Evolutionary conservation across 441 rosid species (phyloP), one percentile per base, ranked within the genome.

Genomic region (Raphanus hybrid): DNA sequence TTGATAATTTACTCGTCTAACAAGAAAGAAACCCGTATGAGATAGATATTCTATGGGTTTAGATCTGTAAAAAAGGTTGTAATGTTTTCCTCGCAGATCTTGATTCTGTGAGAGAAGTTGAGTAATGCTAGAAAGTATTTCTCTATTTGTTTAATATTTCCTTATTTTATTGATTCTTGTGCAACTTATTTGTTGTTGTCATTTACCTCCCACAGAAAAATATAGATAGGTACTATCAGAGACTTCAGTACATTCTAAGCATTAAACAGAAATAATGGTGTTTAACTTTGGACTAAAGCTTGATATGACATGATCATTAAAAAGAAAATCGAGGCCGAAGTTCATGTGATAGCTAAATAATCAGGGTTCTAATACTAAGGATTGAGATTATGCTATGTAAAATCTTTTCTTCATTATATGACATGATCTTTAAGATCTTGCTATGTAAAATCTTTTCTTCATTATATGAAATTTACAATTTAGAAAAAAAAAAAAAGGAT

Each of bases 11-110:
- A 79, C 82, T 74, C 66, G 78, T 83, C 83, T 86, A 85, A 84
- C 79, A 27, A 16, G 64, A 64, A 27, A 16, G 64, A 64, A 69
- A 85, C 84, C 87, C 72, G 18, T 78, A 81, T 34, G 64, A 75
- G 34, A 60, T 79, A 58, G 27, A 72, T 20, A 69, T 43, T 54
- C 75, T 78, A 64, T 75, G 90, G 85, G 84, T 62, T 82, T 58
- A 64, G 73, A 59, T 75, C 29, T 75, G 75, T 75, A 70, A 45
- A 65, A 71, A 82, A 80, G 71, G 71, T 78, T 75, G 69, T 71
- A 58, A 76, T 62, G 85, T 88, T 87, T 86, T 89, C 92, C 95
- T 90, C 89, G 70, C 84, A 70, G 85, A 78, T 82, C 70, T 80
- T 75, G 34, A 59, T 62, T 67, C 82, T 82, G 87, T 73, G 89